Evolutionary conservation across 805 yeast species (phyloP), one percentile per base, ranked within the genome.

Genomic region (Kodamaea kaohsiungensis): DNA sequence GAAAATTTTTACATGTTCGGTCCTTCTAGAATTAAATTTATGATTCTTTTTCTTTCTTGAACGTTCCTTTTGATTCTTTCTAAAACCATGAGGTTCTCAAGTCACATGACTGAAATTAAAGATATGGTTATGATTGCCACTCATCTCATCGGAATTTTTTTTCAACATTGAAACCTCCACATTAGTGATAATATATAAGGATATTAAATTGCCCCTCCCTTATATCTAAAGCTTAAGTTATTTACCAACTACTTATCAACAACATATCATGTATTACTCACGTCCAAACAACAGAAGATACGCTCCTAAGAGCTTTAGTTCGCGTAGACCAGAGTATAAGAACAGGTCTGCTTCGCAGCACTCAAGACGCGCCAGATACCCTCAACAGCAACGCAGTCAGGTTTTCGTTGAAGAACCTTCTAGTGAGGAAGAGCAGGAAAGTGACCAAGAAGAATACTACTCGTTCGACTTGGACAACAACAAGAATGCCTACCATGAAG

Each of bases 381-480:
- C 54, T 13, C 43, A 50, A 43, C 17, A 45, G 38, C 35, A 30
- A 30, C 35, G 35, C 8, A 51, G 53, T 35, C 37, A 45, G 43
- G 78, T 72, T n/a, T 75, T 63, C 54, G 75, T 76, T 35, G 80
- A 76, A 65, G 80, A 76, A 60, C 79, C 80, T 30, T 72, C 68
- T 46, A 68, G 73, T 49, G 76, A 71, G 38, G 64, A 65, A 15
- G 75, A 68, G 47, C 56, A 55, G 19, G 65, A 57, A 37, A 62
- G 56, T 12, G 63, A 58, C 13, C 66, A 62, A 25, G 66, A 56
- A 27, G 67, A 69, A 59, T 69, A 65, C 10, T 69, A 65, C 51
- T 72, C 70, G 51, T 70, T 70, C 40, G 68, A 64, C 54, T 63
- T 72, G 53, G 60, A 63, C 37, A 56, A 57, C 15, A 61, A 62